Evolutionary conservation across 2,329 filamentous ascomycete genomes (phyloP), one percentile per base, ranked within the genome.

Genomic region (Colletotrichum sp.): DNA sequence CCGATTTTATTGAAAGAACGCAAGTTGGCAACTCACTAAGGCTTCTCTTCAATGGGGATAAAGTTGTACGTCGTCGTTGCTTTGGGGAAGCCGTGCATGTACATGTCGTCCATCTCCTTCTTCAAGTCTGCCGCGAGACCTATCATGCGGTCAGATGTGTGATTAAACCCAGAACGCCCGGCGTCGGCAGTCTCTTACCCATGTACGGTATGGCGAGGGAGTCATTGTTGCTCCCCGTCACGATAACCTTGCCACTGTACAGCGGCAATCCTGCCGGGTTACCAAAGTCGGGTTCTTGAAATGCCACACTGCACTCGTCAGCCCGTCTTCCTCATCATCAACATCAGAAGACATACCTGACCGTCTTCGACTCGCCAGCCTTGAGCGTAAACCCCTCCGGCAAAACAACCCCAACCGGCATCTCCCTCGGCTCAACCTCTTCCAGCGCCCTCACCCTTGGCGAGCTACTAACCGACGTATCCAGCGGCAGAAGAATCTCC

Each of bases 201-300:
- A 81, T 57, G 78, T 85, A 85, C 1, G 83, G 83, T 15, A 84
- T 79, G 8, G 79, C 81, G 9, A 85, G 78, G 29, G 82, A 79
- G 52, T 85, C 84, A 13, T 81, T 81, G 30, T 80, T 81, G 69
- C 80, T 81, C 2, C 79, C 80, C 12, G 76, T 78, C 44, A 84
- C 77, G 12, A 83, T 78, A 12, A 84, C 78, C 57, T 83, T 84
- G 12, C 83, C 83, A 52, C 82, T 82, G 61, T 84, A 85, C 22
- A 84, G 69, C 5, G 83, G 83, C 32, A 85, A 69, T 16, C 77
- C 79, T 6, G 78, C 77, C 1, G 80, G 36, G 64, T 82, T 81
- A 71, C 83, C 82, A 22, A 62, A 76, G 29, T 78, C 61, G 8
- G 83, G 83, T 13, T 80, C 81, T n/a, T 79, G 80, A 69, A 84